Base-by-base conservation (phyloP, 2,329 filamentous ascomycete species). In the Phialophora expanda region DNA sequence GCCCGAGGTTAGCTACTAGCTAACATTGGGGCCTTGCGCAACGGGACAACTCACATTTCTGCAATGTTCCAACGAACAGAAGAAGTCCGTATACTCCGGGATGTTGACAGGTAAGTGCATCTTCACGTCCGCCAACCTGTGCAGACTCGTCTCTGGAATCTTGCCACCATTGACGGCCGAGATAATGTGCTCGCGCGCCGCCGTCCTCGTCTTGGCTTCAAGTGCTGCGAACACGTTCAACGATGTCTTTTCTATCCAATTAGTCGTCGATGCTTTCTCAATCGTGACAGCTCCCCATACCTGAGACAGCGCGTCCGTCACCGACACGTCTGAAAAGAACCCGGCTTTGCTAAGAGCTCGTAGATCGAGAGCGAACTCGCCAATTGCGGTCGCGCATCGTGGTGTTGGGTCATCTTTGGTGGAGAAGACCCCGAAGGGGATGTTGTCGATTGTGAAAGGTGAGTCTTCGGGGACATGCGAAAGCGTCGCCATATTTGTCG, bases 21-120 rank as follows among this genome's bases (percentile, higher is more conserved):
- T 8, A 9, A 30, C 30, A 9, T 30, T 7, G 8, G 7, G 8
- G 7, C 8, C 6, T 8, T 9, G 7, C 28, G 28, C 28, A 9
- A 30, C 7, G 28, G 2, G 30, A 9, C 30, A 30, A 30, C 60
- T 44, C 38, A 66, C 65, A 51, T 66, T 66, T 1, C 50, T 77
- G 30, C 83, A 79, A 66, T 87, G 85, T 53, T 85, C 80, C 8
- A 80, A 76, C 0, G 82, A 84, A 63, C 82, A 85, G 1, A 82
- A 85, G 74, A 86, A 87, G 73, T 88, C 87, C 53, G 80, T 84
- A 71, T 87, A 89, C 41, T 85, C 86, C 4, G 80, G 79, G 20
- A 87, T 82, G 2, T 77, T 74, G 44, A 89, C 75, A 0, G 87
- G 87, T 0, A 89, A 72, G 71, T 88, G 83, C 69, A 86, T 74